phyloP scores from a whole-genome alignment of 1,284 basidiomycete genomes.

The Anthracocystis setariae region DNA sequence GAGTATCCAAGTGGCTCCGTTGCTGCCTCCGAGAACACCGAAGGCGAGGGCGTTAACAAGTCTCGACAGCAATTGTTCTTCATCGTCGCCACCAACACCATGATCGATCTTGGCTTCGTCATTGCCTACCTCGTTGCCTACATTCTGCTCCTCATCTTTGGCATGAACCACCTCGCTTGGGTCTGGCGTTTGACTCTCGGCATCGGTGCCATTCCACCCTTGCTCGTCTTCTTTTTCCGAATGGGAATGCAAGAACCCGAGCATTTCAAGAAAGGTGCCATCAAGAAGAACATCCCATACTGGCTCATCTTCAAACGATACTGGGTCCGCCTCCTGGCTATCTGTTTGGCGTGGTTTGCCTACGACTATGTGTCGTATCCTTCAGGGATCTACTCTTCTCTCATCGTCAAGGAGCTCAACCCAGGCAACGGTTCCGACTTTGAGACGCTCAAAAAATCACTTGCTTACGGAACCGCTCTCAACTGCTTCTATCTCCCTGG shows the following conservation, averaged over 20 bases:
- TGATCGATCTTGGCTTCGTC: constrained; percentile 91
- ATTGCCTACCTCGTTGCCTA: constrained; percentile 83
- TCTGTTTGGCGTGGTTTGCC: constrained; percentile 76
- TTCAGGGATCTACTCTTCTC: constrained; percentile 79
- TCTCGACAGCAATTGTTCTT: constrained; percentile 86
- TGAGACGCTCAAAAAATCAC: constrained; percentile 25
- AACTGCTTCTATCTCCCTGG: constrained; percentile 73
- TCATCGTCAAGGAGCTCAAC: constrained; percentile 78
- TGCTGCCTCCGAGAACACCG: constrained; percentile 89
- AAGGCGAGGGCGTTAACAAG: constrained; percentile 77
- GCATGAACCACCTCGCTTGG: constrained; percentile 69
- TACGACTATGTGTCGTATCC: constrained; percentile 62
- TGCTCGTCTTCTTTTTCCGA: constrained; percentile 85
- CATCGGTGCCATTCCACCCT: constrained; percentile 84
- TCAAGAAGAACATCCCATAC: constrained; percentile 82
- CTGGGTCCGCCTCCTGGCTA: constrained; percentile 76
- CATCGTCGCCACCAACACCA: constrained; percentile 74
- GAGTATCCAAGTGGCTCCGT: constrained; percentile 92
- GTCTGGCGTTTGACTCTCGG: constrained; percentile 81
- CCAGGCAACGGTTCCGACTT: constrained; percentile 28
- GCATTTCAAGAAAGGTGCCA: constrained; percentile 75
- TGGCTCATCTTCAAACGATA: constrained; percentile 82
- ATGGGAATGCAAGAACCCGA: constrained; percentile 82
- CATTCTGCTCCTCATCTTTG: constrained; percentile 72
- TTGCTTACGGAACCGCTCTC: constrained; percentile 68